Evolutionary conservation across 768 basidiomycete species (phyloP).

Genomic region (Lepiota brunneoincarnata): DNA sequence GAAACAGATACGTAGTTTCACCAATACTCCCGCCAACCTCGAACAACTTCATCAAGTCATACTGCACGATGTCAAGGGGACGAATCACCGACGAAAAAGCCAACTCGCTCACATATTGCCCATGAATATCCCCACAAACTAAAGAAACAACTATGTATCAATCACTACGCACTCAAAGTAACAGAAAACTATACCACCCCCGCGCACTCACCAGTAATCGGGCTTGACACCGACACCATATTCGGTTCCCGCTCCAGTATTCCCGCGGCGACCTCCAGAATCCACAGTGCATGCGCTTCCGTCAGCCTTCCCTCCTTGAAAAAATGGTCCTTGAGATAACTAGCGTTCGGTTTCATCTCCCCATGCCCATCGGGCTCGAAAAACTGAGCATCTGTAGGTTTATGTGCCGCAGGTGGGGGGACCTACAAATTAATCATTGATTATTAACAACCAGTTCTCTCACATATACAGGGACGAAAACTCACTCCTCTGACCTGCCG

Average conservation of each 20-base stretch:
- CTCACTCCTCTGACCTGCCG: not conserved
- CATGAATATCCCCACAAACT: slow-evolving; percentile 98
- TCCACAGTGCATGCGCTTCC: slow-evolving; percentile 82
- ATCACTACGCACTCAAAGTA: not conserved
- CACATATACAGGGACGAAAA: not conserved
- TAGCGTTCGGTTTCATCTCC: slow-evolving; percentile 65
- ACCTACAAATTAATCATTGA: slow-evolving; percentile 43
- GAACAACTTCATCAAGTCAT: slow-evolving; percentile 97
- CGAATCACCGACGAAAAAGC: not conserved
- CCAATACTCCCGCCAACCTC: slow-evolving; percentile 86
- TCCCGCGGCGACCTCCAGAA: slow-evolving; percentile 65
- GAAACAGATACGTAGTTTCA: slow-evolving; percentile 87
- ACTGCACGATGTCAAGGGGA: slow-evolving; percentile 43
- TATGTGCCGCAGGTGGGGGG: slow-evolving; percentile 58
- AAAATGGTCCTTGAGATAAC: slow-evolving; percentile 87
- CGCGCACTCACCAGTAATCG: slow-evolving; percentile 90
- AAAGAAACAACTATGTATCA: not conserved
- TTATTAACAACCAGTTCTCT: not conserved
- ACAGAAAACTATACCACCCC: no score
- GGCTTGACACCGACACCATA: slow-evolving; percentile 81
- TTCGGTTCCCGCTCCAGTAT: slow-evolving; percentile 78
- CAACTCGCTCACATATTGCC: slow-evolving; percentile 76
- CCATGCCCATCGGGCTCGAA: slow-evolving; percentile 52
- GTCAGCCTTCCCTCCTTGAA: slow-evolving; percentile 81
- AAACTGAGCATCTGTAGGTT: slow-evolving; percentile 74